These are phyloP conservation scores for Schizophyllum amplum DNA, from an alignment of 1,284 basidiomycete species.

Conservation along the genomic window DNA sequence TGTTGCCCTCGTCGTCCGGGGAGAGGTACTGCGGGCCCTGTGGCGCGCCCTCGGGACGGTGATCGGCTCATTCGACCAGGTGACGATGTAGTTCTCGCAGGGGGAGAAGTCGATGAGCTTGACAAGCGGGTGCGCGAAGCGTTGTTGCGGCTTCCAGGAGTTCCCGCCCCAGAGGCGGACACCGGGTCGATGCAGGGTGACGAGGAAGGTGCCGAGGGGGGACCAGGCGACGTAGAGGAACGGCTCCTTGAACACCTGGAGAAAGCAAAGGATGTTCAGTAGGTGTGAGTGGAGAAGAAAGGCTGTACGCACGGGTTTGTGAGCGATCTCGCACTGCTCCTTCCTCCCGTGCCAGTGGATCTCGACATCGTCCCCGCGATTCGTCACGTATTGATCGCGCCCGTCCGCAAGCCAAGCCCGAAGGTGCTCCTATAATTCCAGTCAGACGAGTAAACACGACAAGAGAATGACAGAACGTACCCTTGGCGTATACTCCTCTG, in stretches of 20 bases:
- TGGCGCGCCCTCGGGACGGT: conserved; percentile 71
- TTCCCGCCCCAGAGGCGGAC: conserved; percentile 94
- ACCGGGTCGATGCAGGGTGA: conserved; percentile 93
- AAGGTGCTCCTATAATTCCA: conserved; percentile 72
- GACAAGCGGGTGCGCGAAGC: conserved; percentile 93
- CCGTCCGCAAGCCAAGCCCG: conserved; percentile 95
- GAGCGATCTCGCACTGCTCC: conserved; percentile 78
- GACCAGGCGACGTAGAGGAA: conserved; percentile 92
- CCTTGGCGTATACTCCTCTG: conserved; percentile 77
- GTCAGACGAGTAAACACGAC: conserved; percentile 1
- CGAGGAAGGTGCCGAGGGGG: conserved; percentile 88
- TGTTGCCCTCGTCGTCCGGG: conserved; percentile 94
- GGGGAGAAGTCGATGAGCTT: conserved; percentile 98
- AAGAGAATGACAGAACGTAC: conserved; percentile 31
- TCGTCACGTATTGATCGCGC: conserved; percentile 94
- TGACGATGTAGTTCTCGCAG: conserved; percentile 94
- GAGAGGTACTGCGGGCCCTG: conserved; percentile 86
- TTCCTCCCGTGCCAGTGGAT: conserved; percentile 93
- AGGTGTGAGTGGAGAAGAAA: conserved; percentile 5
- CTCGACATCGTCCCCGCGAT: conserved; percentile 86
- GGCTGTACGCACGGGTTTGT: conserved; percentile 55
- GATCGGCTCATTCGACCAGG: conserved; percentile 97
- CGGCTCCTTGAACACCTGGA: conserved; percentile 90
- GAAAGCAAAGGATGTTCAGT: conserved; percentile 11
- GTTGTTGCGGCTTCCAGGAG: conserved; percentile 80